Evolutionary conservation across 768 basidiomycete genomes (phyloP), one percentile per base, ranked within the genome.

Genomic region (Floccularia luteovirens): DNA sequence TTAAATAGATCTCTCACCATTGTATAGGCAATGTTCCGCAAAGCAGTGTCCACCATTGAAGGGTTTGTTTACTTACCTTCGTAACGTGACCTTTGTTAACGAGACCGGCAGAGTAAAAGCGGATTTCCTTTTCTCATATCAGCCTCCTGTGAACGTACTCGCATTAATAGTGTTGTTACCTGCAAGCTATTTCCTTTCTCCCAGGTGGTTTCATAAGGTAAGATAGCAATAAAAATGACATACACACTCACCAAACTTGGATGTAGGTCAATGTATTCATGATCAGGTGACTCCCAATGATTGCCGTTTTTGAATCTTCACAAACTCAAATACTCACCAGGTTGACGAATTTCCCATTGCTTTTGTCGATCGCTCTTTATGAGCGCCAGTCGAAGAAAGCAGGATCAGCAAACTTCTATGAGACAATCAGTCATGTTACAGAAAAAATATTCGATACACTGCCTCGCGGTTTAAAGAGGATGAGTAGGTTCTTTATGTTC

Each of bases 161-260:
- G 96, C 94, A 0, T 64, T 98, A 11, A 77, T 79, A 38, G 67
- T 94, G 46, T 84, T 99, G 74, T 68, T 92, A 45, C 92, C 96
- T 1, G 70, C 86, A 16, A 87, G 82, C 47, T 92, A 87, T 56
- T 61, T 91, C 38, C 67, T 96, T n/a, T 74, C 73, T 5, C 90
- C 92, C n/a, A 72, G 94, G 39, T 97, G 91, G 91, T 97, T 98
- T 56, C 94, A 98, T 57, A 97, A 97, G 67, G 87, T 86, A 52
- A 39, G 54, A 46, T 10, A 22, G 33, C 12, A 36, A 14, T 8
- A 5, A 25, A n/a, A 16, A 25, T 21, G 5, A 7, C 14, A 10
- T 30, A 8, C 27, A 8, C 8, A 10, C 27, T 30, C 27, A 14
- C 27, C n/a, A 8, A 20, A 11, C 23, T 30, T 41, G 5, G 21